phyloP scores from a whole-genome alignment of 2,329 filamentous ascomycete species.

The Pyrenophora teres region DNA sequence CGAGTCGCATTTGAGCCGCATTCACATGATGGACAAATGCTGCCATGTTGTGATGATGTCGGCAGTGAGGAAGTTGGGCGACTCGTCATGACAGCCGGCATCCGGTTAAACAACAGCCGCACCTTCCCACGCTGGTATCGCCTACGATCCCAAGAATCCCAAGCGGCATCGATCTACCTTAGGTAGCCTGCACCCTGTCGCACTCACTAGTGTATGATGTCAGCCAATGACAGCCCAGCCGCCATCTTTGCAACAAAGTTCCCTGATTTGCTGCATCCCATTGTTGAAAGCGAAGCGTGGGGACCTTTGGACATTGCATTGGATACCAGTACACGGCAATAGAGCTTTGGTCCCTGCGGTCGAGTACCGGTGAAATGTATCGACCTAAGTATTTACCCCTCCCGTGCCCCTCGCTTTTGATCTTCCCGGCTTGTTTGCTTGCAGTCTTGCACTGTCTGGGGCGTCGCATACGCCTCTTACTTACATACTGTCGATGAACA shows the following conservation, averaged over 20 bases:
- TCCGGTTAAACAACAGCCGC: background rate
- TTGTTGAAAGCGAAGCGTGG: no score
- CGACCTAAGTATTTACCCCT: slow-evolving; percentile 1
- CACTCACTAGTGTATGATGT: background rate
- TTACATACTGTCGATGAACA: background rate
- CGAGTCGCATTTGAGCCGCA: background rate
- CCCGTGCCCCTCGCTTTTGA: background rate
- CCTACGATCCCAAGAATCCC: slow-evolving; percentile 3
- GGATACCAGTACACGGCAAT: background rate
- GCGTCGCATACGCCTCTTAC: slow-evolving; percentile 10
- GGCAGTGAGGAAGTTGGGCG: background rate
- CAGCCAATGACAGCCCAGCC: slow-evolving; percentile 6
- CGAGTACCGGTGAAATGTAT: background rate
- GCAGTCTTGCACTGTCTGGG: background rate
- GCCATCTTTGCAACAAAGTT: background rate
- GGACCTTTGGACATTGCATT: slow-evolving; percentile 4
- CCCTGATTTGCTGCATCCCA: slow-evolving; percentile 1
- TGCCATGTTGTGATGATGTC: background rate
- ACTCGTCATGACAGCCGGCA: background rate
- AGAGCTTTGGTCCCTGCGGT: background rate
- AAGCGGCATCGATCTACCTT: slow-evolving; percentile 2
- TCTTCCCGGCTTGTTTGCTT: background rate
- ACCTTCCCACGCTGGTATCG: background rate
- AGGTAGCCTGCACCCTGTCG: background rate
- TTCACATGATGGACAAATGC: background rate